Evolutionary conservation across 2,329 filamentous ascomycete species (phyloP), one percentile per base, ranked within the genome.

Genomic region (Calonectria pteridis): DNA sequence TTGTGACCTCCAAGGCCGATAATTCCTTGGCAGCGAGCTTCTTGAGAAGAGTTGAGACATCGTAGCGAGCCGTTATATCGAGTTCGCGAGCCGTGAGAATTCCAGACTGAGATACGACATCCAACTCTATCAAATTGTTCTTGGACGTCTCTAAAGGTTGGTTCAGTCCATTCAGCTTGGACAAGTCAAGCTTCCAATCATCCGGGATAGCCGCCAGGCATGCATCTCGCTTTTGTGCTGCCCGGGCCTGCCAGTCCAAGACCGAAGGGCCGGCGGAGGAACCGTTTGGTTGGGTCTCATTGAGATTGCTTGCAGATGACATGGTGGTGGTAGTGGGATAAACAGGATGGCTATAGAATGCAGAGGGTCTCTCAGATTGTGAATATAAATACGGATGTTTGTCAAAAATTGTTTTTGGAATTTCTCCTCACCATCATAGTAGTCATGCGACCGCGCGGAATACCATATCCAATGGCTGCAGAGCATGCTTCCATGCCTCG

Each of bases 21-120:
- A 85, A 75, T 33, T 80, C 77, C 7, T 80, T 79, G 14, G 71
- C 63, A 0, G 82, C 82, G 26, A 88, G 83, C 26, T 81, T 83
- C 49, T 79, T 78, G 0, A 85, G 80, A 33, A 88, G 81, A 9
- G 76, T 80, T 10, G 81, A 78, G 1, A 83, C 84, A 70, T 85
- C 83, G 70, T 85, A 84, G 5, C 82, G 79, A 58, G 87, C 84
- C 0, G 88, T 89, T 37, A 89, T 86, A 16, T 83, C 82, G 10
- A 88, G 76, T 76, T 89, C 87, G 6, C 78, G 65, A 0, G 82
- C 69, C 0, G 84, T 84, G 1, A 89, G 78, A 6, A 89, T 80
- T 0, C 87, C 86, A 62, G 73, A 78, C 14, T 70, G 72, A 16
- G 69, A 71, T 6, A 72, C 71, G 11, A 79, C 62, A 20, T 76